Base-by-base conservation (phyloP, 371 early-diverging fungal genomes). In the Apophysomyces trapeziformis region DNA sequence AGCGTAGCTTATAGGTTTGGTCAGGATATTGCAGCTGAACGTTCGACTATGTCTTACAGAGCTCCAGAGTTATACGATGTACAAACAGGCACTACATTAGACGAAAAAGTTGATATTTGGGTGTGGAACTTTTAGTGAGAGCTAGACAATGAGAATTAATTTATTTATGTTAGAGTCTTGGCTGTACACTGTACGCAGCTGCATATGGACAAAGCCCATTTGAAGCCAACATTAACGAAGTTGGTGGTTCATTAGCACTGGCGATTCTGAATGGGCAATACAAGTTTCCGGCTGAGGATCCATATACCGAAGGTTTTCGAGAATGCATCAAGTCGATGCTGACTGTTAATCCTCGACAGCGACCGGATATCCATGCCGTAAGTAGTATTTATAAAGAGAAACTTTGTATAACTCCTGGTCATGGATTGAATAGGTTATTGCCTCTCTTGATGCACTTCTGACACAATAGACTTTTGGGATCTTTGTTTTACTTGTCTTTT, bases 31-130 rank as follows among this genome's bases (percentile, higher is more conserved):
- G 90, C 90, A 7, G 90, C 89, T 1, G 86, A 90, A 59, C 69
- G 85, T 60, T 88, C 87, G 56, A 84, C 91, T 1, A 87, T 91
- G 87, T 81, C 90, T 7, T 92, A 90, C 62, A 76, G 93, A 6
- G 91, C 93, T 8, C 93, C 93, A 2, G 93, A 92, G 69, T 75
- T 92, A 36, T 92, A 89, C 75, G 91, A 92, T 73, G 90, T 92
- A 16, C 85, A 89, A 66, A 79, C 85, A 4, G 89, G 81, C 4
- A 69, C 78, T 0, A 74, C 69, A 12, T 65, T 92, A 32, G 85
- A 89, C 68, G 89, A 90, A 69, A 86, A 88, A 59, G 88, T 90
- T n/a, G 93, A 92, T 68, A 84, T 92, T 37, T 92, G 93, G 93
- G 85, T 89, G 35, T 57, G 54, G 2, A 14, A 39, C 46, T 44